A percentile compares a stretch with the other conserved stretches of the same genome.
phyloP scores from a whole-genome alignment of 257 asterid genomes.

The Solanum boliviense region DNA sequence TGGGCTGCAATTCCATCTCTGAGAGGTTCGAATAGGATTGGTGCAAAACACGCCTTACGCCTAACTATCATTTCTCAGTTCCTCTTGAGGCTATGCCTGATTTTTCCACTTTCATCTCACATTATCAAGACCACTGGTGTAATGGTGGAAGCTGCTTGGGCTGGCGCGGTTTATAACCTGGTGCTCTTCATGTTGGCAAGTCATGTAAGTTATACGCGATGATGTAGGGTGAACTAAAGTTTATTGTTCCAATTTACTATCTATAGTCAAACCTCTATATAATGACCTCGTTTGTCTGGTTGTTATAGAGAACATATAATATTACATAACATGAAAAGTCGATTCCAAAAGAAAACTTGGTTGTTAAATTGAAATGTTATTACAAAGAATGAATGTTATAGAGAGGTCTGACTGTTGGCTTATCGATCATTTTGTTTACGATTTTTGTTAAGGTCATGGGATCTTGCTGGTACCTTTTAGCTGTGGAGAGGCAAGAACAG shows the following conservation, averaged over 20 bases:
- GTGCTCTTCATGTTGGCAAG: constrained; percentile 65
- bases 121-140: constrained; percentile 55
- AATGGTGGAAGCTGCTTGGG: constrained; percentile 69
- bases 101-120: constrained; percentile 53
- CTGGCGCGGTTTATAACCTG: constrained; percentile 68
- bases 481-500: constrained; percentile 52
- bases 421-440: background rate
- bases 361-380: background rate
- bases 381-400: background rate
- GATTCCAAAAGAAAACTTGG: background rate
- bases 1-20: constrained; percentile 49
- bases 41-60: constrained; percentile 42
- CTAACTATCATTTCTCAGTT: constrained; percentile 42
- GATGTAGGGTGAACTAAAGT: background rate
- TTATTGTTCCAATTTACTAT: background rate
- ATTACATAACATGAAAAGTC: background rate
- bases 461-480: constrained; percentile 61
- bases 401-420: background rate
- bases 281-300: background rate
- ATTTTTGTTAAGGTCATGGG: constrained; percentile 38
- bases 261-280: background rate
- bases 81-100: constrained; percentile 33
- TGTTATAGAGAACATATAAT: background rate
- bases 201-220: constrained; percentile 31
- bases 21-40: constrained; percentile 38